A percentile compares a stretch with the other conserved stretches of the same genome.
These are phyloP conservation scores for Fusarium sarcochroum DNA, from an alignment of 2,329 filamentous ascomycete genomes.

Conservation along the genomic window DNA sequence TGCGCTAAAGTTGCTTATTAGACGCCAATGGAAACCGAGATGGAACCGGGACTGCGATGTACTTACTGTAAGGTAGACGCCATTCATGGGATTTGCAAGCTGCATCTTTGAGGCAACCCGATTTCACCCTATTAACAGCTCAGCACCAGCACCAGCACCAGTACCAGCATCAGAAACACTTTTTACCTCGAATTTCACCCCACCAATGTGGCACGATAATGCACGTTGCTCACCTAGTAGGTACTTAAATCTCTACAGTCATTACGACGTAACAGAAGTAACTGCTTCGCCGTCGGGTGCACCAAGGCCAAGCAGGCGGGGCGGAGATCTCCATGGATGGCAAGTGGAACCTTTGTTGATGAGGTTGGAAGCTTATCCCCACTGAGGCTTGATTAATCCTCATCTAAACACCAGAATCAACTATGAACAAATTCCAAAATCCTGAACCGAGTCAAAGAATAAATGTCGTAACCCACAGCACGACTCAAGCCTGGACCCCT, in stretches of 20 bases:
- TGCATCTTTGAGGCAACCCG: constrained; percentile 20
- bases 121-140: constrained; percentile 24
- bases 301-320: neutral
- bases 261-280: too few relatives aligned
- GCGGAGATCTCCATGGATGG: neutral
- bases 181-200: neutral
- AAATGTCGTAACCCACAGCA: neutral
- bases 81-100: constrained; percentile 1
- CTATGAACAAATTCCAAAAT: neutral
- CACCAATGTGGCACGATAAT: neutral
- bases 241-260: too few relatives aligned
- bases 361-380: neutral
- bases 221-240: neutral
- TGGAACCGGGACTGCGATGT: too few relatives aligned
- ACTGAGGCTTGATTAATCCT: constrained; percentile 21
- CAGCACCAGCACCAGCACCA: neutral
- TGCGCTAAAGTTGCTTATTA: neutral
- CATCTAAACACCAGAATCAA: constrained; percentile 6
- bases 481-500: constrained; percentile 19
- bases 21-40: too few relatives aligned
- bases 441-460: neutral
- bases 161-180: neutral
- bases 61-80: too few relatives aligned
- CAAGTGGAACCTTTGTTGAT: too few relatives aligned
- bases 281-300: neutral